Conservation (phyloP, 2,329 filamentous ascomycete species). For the Exophiala phaeomuriformis region DNA sequence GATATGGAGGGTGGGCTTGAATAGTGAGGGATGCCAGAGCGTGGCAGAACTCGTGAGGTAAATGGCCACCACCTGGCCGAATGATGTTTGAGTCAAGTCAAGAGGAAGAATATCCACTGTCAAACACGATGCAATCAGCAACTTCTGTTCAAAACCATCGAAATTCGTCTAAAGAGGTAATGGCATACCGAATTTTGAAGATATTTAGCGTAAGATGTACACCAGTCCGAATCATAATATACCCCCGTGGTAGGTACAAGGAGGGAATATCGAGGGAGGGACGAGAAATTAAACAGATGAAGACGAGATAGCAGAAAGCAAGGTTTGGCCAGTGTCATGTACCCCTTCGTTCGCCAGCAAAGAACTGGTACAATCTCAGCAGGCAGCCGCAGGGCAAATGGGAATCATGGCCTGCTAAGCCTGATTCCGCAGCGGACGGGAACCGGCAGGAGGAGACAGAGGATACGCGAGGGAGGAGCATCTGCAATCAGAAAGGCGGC, state of each 20-base stretch:
- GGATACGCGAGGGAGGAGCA: slow-evolving; percentile 18
- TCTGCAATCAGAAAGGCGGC: slow-evolving; percentile 23
- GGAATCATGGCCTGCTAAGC: slow-evolving; percentile 20
- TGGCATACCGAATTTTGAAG: slow-evolving; percentile 3
- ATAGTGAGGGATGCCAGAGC: background rate
- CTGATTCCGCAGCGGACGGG: slow-evolving; percentile 20
- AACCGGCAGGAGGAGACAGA: slow-evolving; percentile 19
- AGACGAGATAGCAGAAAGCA: slow-evolving; percentile 17
- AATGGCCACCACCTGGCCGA: too few species aligned
- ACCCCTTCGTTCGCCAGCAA: slow-evolving; percentile 28
- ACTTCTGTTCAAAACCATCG: background rate
- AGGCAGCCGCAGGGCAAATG: slow-evolving; percentile 30
- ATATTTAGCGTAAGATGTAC: slow-evolving; percentile 23
- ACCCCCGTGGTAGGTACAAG: slow-evolving; percentile 17
- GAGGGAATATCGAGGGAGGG: slow-evolving; percentile 15
- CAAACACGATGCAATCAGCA: background rate
- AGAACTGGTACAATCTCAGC: slow-evolving; percentile 28
- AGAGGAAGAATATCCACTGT: background rate
- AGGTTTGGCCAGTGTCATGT: slow-evolving; percentile 26
- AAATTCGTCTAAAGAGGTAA: too few species aligned
- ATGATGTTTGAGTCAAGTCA: background rate
- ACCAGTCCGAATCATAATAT: slow-evolving; percentile 16
- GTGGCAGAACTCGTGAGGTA: too few species aligned
- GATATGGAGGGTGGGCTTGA: background rate
- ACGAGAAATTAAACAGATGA: slow-evolving; percentile 22